Evolutionary conservation across 768 basidiomycete genomes (phyloP).

Genomic region (Boletales sp.): DNA sequence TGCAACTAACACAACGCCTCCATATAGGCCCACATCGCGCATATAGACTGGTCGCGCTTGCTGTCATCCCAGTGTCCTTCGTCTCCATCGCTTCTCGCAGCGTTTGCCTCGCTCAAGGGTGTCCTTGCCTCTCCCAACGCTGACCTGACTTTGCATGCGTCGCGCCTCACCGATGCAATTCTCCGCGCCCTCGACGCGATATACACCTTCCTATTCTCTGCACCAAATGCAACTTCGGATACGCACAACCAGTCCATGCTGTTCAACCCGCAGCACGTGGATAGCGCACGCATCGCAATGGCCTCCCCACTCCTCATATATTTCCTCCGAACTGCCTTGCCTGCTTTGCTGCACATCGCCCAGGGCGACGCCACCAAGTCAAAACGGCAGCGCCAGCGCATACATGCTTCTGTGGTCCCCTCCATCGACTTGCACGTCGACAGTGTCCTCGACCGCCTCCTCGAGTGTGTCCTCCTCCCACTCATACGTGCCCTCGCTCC

Average conservation of each 20-base stretch:
- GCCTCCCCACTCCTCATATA: constrained; percentile 22
- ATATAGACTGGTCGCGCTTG: constrained; percentile 19
- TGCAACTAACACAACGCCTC: not conserved
- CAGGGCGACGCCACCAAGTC: constrained; percentile 6
- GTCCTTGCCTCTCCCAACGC: constrained; percentile 6
- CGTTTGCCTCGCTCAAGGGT: constrained; percentile 21
- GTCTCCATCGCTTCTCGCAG: constrained; percentile 20
- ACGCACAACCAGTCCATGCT: not conserved
- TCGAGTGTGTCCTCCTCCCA: constrained; percentile 19
- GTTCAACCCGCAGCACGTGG: constrained; percentile 9
- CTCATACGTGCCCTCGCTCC: constrained; percentile 17
- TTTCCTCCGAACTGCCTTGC: constrained; percentile 20
- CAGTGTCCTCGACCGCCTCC: constrained; percentile 13
- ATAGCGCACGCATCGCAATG: constrained; percentile 18
- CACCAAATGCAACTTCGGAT: not conserved
- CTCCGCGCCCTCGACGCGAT: constrained; percentile 16
- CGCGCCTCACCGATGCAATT: constrained; percentile 18
- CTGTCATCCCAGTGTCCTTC: constrained; percentile 20
- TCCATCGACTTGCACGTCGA: constrained; percentile 3
- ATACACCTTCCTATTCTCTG: constrained; percentile 19
- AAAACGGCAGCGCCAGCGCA: constrained; percentile 11
- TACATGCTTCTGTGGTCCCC: not conserved
- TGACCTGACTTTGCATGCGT: constrained; percentile 4
- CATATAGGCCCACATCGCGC: not conserved
- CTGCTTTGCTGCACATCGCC: constrained; percentile 6